These are phyloP conservation scores for Trametes meyenii DNA, from an alignment of 768 basidiomycete genomes.

Conservation along the genomic window DNA sequence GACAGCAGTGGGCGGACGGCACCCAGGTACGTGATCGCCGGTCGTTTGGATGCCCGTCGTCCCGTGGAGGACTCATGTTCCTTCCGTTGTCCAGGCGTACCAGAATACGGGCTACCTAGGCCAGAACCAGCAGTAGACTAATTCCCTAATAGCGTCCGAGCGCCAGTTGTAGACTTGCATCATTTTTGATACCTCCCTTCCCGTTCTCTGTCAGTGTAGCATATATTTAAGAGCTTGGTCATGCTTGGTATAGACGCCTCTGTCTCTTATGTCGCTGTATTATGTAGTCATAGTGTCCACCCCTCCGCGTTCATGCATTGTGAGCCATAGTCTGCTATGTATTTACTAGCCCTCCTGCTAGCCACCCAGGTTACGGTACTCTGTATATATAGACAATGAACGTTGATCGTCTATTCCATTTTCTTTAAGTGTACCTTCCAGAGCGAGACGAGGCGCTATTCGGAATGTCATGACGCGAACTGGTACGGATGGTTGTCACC, in stretches of 20 bases:
- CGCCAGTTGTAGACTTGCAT: too few relatives aligned
- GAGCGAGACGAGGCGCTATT: too few relatives aligned
- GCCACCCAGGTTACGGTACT: not conserved
- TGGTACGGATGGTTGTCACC: too few relatives aligned
- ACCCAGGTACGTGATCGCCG: conserved; percentile 8
- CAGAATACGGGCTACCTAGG: conserved; percentile 9
- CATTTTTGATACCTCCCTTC: not conserved
- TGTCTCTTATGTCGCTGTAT: not conserved
- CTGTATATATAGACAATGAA: not conserved
- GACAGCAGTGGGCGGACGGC: conserved; percentile 15
- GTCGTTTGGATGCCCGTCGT: not conserved
- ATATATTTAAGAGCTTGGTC: conserved; percentile 16
- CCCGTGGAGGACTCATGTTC: conserved; percentile 4
- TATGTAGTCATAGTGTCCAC: not conserved
- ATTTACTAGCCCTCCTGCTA: not conserved
- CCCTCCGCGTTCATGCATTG: not conserved
- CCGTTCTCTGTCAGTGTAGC: conserved; percentile 9
- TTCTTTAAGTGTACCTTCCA: not conserved
- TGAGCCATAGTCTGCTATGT: not conserved
- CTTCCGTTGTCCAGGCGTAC: conserved; percentile 1
- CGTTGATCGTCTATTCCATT: not conserved
- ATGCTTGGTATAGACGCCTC: not conserved
- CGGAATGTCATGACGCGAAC: too few relatives aligned
- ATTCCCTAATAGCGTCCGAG: not conserved
- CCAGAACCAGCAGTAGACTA: conserved; percentile 6